phyloP scores from a whole-genome alignment of 352 stramenopile species.

The Globisporangium parvum region DNA sequence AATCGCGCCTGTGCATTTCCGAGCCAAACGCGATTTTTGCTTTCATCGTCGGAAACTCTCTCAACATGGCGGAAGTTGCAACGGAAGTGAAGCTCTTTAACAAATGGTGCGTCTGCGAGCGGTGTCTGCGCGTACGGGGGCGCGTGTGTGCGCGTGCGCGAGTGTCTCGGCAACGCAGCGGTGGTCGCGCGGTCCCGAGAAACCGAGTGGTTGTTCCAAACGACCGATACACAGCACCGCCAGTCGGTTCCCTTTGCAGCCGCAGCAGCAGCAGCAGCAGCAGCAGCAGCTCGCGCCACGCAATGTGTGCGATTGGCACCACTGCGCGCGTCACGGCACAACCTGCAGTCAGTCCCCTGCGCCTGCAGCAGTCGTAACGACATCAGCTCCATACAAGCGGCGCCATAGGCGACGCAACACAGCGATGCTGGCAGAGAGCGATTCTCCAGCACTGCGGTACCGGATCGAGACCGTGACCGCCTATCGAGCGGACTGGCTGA shows the following conservation, averaged over 20 bases:
- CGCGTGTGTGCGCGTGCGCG: background rate
- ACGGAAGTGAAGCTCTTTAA: conserved; percentile 94
- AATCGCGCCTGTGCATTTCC: conserved; percentile 1
- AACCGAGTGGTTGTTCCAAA: background rate
- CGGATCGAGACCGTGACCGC: background rate
- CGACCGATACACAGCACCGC: background rate
- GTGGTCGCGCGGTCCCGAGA: background rate
- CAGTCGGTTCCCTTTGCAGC: background rate
- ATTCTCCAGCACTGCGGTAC: no score
- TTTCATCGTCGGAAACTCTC: conserved; percentile 87
- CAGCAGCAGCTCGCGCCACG: no score
- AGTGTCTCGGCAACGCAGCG: background rate
- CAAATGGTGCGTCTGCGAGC: conserved; percentile 76
- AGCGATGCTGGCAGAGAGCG: no score
- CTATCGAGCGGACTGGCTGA: background rate
- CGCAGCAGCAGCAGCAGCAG: background rate
- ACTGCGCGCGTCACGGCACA: background rate
- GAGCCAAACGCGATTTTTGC: conserved; percentile 20
- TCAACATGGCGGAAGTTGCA: conserved; percentile 90
- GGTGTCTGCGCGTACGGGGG: background rate
- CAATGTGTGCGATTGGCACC: no score
- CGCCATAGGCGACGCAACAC: no score
- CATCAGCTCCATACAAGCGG: no score
- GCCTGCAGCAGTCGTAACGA: no score
- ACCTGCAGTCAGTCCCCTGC: no score